phyloP scores from a whole-genome alignment of 352 stramenopile species.

The Pythium biforme region DNA sequence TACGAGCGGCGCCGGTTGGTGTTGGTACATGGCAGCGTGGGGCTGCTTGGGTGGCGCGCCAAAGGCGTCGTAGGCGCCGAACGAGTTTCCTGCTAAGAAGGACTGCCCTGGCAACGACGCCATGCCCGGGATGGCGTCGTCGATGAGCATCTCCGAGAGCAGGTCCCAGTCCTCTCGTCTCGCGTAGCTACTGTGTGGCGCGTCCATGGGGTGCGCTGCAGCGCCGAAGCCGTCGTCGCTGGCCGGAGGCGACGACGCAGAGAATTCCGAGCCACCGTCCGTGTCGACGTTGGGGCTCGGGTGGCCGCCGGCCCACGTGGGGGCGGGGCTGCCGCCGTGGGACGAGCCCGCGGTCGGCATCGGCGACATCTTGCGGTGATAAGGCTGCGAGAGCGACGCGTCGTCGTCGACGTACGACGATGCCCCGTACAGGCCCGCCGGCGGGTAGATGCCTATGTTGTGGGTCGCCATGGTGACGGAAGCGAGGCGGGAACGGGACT shows the following conservation, averaged over 20 bases:
- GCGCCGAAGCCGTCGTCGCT: constrained; percentile 28
- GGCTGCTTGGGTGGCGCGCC: constrained; percentile 9
- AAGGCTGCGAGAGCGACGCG: neutral
- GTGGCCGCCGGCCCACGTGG: neutral
- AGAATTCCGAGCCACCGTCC: constrained; percentile 32
- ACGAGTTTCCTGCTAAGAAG: neutral
- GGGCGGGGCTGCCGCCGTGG: neutral
- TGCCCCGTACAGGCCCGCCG: neutral
- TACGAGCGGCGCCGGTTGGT: neutral
- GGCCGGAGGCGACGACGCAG: constrained; percentile 27
- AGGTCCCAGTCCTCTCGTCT: constrained; percentile 47
- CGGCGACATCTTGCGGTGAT: constrained; percentile 6
- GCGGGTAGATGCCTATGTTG: constrained; percentile 6
- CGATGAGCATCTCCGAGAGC: constrained; percentile 53
- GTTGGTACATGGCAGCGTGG: constrained; percentile 2
- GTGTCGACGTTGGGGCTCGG: constrained; percentile 24
- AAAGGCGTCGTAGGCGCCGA: constrained; percentile 10
- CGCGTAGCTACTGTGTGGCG: neutral
- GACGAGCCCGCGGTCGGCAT: neutral
- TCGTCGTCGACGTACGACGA: neutral
- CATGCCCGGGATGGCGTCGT: constrained; percentile 35
- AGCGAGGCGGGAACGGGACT: neutral
- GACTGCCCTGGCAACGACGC: constrained; percentile 11
- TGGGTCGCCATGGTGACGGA: neutral
- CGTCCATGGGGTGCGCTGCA: constrained; percentile 5